Base-by-base conservation (phyloP, 306 rosid species). In the Glycine latifolia region DNA sequence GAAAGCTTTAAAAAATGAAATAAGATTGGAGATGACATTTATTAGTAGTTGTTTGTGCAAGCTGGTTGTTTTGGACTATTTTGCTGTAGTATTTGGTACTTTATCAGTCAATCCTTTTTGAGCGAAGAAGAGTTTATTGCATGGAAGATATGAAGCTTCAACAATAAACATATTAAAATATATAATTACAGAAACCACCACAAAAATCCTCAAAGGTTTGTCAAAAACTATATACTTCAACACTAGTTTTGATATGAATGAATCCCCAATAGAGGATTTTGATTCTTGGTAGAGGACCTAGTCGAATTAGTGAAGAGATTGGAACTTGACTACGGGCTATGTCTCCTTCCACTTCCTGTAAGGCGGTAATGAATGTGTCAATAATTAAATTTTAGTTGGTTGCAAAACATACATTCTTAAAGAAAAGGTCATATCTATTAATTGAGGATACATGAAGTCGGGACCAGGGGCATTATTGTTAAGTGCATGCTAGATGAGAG, bases 61-160 rank as follows among this genome's bases (percentile, higher is more conserved):
- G 55, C 3, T 59, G 43, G 56, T 69, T 67, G 6, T 47, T 70
- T 56, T 39, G 55, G 73, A 63, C 81, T 56, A 16, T 13, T 31
- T 58, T 58, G 77, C 52, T 31, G n/a, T 35, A 35, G 52, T 33
- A 59, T 16, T 79, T 47, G 71, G 4, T 16, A 52, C 44, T 52
- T 43, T 4, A 52, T 14, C 14, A 14, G 69, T 56, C 67, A 44
- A 31, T 69, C 59, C 17, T 33, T 70, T 69, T 46, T 70, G 61
- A 17, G 4, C 10, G 53, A 50, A 33, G 39, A 12, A 59, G 39
- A 69, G 1, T 10, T 60, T 60, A 49, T 60, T 59, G 62, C 48
- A 47, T 54, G 9, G 33, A 14, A 39, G 76, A 71, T 62, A 73
- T 60, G 72, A 71, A 79, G 71, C 31, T 79, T 71, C 72, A 48